Evolutionary conservation across 257 asterid genomes (phyloP).

Genomic region (Solanum etuberosum): DNA sequence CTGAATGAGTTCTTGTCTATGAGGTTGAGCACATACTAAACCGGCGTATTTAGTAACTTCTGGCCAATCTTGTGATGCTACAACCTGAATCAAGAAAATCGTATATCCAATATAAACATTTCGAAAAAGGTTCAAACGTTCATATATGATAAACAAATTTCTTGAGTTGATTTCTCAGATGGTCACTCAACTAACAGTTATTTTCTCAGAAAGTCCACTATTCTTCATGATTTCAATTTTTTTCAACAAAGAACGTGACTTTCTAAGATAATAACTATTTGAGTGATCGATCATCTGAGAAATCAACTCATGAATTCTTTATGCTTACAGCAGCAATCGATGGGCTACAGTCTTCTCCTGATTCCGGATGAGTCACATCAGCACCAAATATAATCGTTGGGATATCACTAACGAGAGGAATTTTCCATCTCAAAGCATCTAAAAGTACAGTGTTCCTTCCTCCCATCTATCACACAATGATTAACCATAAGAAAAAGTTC

Average conservation of each 20-base stretch:
- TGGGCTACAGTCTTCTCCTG: slow-evolving; percentile 93
- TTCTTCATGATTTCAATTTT: background rate
- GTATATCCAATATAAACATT: background rate
- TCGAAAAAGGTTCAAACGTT: background rate
- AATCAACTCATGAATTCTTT: background rate
- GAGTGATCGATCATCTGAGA: background rate
- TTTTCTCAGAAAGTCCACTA: background rate
- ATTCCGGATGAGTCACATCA: slow-evolving; percentile 96
- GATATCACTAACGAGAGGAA: slow-evolving; percentile 90
- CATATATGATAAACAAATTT: background rate
- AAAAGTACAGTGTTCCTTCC: slow-evolving; percentile 85
- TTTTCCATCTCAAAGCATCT: slow-evolving; percentile 88
- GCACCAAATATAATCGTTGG: slow-evolving; percentile 98
- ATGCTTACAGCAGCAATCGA: slow-evolving; percentile 90
- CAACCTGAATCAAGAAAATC: slow-evolving; percentile 42
- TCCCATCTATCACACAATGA: slow-evolving; percentile 65
- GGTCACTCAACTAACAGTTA: background rate
- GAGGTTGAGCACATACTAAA: slow-evolving; percentile 96
- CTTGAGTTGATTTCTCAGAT: background rate
- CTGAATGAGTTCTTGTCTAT: slow-evolving; percentile 88
- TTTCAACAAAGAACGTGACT: background rate
- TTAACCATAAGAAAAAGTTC: background rate
- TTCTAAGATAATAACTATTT: background rate
- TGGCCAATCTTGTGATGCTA: slow-evolving; percentile 99
- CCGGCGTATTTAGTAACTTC: slow-evolving; percentile 98